Conservation (phyloP, 2,329 filamentous ascomycete species). For the Acephala macrosclerotiorum region DNA sequence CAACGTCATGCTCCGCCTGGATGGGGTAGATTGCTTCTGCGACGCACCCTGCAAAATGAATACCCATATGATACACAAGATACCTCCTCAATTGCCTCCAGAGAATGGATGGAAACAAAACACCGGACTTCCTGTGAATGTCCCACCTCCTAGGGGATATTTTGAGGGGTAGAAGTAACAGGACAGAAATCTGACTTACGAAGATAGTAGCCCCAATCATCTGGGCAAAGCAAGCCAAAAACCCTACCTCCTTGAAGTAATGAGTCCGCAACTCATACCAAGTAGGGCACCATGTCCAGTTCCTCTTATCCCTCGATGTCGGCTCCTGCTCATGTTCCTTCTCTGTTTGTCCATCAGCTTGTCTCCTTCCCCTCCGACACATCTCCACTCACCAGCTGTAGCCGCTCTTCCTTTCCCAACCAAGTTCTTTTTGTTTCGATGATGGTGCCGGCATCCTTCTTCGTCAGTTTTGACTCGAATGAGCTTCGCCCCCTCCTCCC, state of each 20-base stretch:
- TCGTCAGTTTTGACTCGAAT: conserved; percentile 28
- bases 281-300: conserved; percentile 68
- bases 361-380: neutral
- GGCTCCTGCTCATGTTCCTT: conserved; percentile 30
- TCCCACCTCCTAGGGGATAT: too few relatives aligned
- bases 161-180: neutral
- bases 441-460: conserved; percentile 50
- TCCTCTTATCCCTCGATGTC: conserved; percentile 32
- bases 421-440: conserved; percentile 48
- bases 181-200: conserved; percentile 31
- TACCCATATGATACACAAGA: too few relatives aligned
- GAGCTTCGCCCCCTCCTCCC: conserved; percentile 39
- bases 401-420: conserved; percentile 43
- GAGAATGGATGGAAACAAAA: too few relatives aligned
- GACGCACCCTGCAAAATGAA: too few relatives aligned
- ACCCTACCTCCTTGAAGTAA: conserved; percentile 68
- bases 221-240: conserved; percentile 65
- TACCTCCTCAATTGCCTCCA: too few relatives aligned
- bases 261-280: conserved; percentile 62
- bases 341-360: conserved; percentile 9
- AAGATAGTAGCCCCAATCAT: conserved; percentile 67
- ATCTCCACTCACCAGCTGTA: conserved; percentile 22
- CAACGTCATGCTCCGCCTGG: too few relatives aligned
- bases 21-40: too few relatives aligned
- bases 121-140: neutral